Evolutionary conservation across 495 filamentous ascomycete species (phyloP), one percentile per base, ranked within the genome.

Genomic region (Pseudotulostoma volvatum): DNA sequence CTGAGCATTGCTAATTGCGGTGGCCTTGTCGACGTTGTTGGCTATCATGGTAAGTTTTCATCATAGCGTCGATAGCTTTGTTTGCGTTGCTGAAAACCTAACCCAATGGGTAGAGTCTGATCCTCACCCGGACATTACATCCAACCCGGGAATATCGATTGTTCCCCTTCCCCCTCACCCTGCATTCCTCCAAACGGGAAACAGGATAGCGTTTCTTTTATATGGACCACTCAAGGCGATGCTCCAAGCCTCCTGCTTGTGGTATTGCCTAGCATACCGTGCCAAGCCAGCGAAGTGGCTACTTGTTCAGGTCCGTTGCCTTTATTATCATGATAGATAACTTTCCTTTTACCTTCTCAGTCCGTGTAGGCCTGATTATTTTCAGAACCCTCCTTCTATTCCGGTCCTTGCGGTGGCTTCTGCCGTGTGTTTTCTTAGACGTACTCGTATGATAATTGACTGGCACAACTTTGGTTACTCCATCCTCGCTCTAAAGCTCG

Each of bases 401-500:
- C 90, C 90, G 3, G 90, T 84, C 1, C 68, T 99, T 3, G 68
- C 74, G 18, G 62, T 96, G 34, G 76, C 86, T 2, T 63, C 74
- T 9, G 38, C 85, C 7, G 62, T 81, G 36, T 85, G 81, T 51
- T 74, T 73, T 49, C 60, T 93, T 38, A 81, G 92, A 31, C 76
- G 83, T 42, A 88, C 81, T 17, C 70, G 68, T 40, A 72, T 95
- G 2, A 67, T 95, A 25, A 84, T 96, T 40, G 90, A 99, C 59
- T 99, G 90, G 90, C 90, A 99, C 63, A 99, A 99, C 56, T 94
- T 94, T 57, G 88, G 90, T 44, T 94, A 84, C 67, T 87, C 81
- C n/a, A 88, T 96, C 41, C 75, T 99, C 3, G 75, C 81, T 47
- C 48, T 82, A 51, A 72, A 83, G 61, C 51, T 76, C 30, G 56